Base-by-base conservation (phyloP, 805 yeast species). In the Ogataea zsoltii region DNA sequence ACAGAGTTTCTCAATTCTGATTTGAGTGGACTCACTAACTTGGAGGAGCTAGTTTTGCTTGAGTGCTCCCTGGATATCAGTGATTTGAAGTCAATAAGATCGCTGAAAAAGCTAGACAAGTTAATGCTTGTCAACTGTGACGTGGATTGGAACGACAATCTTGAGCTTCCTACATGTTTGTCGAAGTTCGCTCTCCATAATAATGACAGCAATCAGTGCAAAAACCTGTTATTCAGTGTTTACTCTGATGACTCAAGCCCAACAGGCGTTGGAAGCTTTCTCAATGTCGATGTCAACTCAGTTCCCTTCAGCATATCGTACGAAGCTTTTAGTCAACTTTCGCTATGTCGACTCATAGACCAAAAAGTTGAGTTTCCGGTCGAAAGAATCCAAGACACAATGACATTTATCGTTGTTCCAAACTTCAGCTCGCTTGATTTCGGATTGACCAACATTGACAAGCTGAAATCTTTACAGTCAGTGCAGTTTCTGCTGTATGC, bases 111-210 rank as follows among this genome's bases (percentile, higher is more conserved):
- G 1, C 26, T 60, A 13, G 16, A 30, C 7, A 46, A 46, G 12
- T 10, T 60, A 7, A 23, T 43, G 4, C 30, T 61, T 16, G 45
- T 55, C 17, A 54, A 60, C 18, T 57, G 62, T 41, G 45, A 48
- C 4, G 34, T 61, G 7, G 28, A 23, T 0, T 61, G 57, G 61
- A 42, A 48, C 21, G n/a, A 28, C 12, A 33, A 39, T n/a, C 21
- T 58, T 21, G 46, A 49, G 35, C 28, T 60, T 14, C 58, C 66
- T 10, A 15, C 35, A 13, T 38, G 37, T 17, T 34, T 60, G 16
- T 29, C 26, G 15, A 51, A 36, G 12, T 12, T 61, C 4, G 50
- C 57, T 4, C 25, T 61, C 2, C 54, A 46, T 17, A 49, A 59
- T 37, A 45, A 45, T 30, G 46, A 56, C 26, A 33, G 36, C 14